Conservation (phyloP, 148 eudicot genomes). For the Drosera capensis region DNA sequence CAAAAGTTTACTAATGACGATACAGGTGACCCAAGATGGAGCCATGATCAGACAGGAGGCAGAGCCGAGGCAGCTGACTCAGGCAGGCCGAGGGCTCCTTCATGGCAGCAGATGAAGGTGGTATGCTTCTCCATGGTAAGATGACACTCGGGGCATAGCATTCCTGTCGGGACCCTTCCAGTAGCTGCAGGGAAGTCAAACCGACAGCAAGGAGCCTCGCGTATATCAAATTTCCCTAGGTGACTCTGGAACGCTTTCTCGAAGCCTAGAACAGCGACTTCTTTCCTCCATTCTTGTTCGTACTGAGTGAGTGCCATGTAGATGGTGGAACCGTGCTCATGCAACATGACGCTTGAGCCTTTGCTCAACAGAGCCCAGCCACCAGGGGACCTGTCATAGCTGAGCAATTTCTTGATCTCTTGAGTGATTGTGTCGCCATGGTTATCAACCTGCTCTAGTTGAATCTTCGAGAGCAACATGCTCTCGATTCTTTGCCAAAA, state of each 20-base stretch:
- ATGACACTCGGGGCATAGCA: constrained; percentile 42
- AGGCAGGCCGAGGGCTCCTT: constrained; percentile 1
- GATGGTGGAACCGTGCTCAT: constrained; percentile 19
- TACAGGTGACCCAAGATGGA: too few species aligned
- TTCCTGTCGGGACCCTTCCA: constrained; percentile 18
- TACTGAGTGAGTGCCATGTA: constrained; percentile 7
- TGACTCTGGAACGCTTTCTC: constrained; percentile 10
- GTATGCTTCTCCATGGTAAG: constrained; percentile 22
- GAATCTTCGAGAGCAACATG: constrained; percentile 32
- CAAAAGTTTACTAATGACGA: too few species aligned
- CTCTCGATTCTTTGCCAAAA: constrained; percentile 35
- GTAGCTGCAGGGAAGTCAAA: constrained; percentile 24
- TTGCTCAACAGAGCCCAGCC: constrained; percentile 39
- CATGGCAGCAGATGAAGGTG: constrained; percentile 34
- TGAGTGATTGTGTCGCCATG: constrained; percentile 19
- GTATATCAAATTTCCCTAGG: constrained; percentile 8
- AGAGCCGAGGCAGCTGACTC: background rate
- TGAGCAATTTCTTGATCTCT: constrained; percentile 33
- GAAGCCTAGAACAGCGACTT: constrained; percentile 15
- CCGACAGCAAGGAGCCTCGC: constrained; percentile 18
- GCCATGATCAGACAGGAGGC: background rate
- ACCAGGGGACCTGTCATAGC: constrained; percentile 27
- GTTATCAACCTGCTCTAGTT: constrained; percentile 14
- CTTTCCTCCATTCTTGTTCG: constrained; percentile 22
- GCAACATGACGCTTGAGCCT: constrained; percentile 22